phyloP scores from a whole-genome alignment of 345 rosid species.

The Pistacia vera region DNA sequence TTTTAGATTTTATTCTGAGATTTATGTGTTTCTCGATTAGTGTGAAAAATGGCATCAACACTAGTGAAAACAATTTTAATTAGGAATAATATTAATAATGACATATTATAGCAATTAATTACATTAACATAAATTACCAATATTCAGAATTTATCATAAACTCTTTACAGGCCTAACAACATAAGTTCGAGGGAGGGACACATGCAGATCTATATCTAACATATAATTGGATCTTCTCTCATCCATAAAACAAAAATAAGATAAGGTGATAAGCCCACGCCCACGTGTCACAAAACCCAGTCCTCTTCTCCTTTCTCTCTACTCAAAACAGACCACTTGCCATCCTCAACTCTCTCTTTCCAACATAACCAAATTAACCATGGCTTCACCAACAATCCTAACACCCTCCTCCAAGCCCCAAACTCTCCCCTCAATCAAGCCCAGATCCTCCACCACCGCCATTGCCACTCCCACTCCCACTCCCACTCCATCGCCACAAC shows the following conservation, averaged over 20 bases:
- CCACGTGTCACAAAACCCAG: constrained; percentile 64
- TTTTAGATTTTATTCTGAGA: no score
- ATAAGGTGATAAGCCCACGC: constrained; percentile 95
- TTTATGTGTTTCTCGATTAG: no score
- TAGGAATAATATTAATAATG: no score
- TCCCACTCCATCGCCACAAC: constrained; percentile 8
- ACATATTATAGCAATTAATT: no score
- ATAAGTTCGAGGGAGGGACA: neutral
- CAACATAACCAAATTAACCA: constrained; percentile 27
- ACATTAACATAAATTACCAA: no score
- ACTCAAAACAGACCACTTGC: constrained; percentile 15
- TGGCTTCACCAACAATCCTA: constrained; percentile 78
- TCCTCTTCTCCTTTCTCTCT: constrained; percentile 3
- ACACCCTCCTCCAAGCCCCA: constrained; percentile 55
- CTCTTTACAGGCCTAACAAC: no score
- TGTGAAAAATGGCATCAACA: no score
- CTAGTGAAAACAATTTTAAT: no score
- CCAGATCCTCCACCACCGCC: constrained; percentile 21
- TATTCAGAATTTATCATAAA: no score
- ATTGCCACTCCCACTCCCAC: constrained; percentile 3
- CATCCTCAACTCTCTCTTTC: neutral
- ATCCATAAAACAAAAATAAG: constrained; percentile 42
- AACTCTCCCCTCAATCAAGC: constrained; percentile 28
- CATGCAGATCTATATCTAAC: neutral
- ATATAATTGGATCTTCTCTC: constrained; percentile 24